Evolutionary conservation across 1,139 yeast genomes (phyloP).

Genomic region (Diutina mesorugosa): DNA sequence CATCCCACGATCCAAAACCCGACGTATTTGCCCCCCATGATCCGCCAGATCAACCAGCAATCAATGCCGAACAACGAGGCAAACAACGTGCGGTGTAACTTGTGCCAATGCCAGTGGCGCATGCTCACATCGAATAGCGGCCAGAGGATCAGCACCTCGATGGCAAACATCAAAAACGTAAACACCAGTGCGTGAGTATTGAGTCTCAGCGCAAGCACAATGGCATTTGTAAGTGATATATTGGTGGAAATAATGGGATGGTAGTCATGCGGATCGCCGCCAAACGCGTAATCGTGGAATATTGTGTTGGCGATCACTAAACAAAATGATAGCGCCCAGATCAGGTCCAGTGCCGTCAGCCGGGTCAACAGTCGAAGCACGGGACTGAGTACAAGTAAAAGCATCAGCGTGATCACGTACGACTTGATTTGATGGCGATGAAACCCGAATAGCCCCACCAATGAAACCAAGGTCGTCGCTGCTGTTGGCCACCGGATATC

Average conservation of each 20-base stretch:
- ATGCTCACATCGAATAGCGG: conserved; percentile 60
- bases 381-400: conserved; percentile 72
- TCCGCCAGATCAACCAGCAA: background rate
- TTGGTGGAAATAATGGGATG: conserved; percentile 70
- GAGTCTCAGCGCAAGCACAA: conserved; percentile 79
- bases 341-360: conserved; percentile 86
- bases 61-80: conserved; percentile 8
- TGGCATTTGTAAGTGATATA: conserved; percentile 72
- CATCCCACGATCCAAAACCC: conserved; percentile 29
- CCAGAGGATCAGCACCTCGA: conserved; percentile 58
- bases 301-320: conserved; percentile 54
- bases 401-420: conserved; percentile 52
- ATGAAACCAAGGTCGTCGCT: conserved; percentile 13
- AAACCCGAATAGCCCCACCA: conserved; percentile 15
- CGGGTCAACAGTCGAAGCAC: conserved; percentile 78
- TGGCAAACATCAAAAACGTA: conserved; percentile 63
- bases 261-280: conserved; percentile 13
- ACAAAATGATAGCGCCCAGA: conserved; percentile 86
- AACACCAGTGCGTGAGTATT: conserved; percentile 66
- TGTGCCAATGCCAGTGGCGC: conserved; percentile 12
- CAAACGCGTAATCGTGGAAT: conserved; percentile 51
- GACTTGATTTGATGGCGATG: conserved; percentile 32
- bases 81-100: conserved; percentile 15
- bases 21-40: conserved; percentile 25
- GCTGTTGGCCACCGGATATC: conserved; percentile 26